Base-by-base conservation (phyloP, 139 green algal species). In the Chlamydomonas incerta region DNA sequence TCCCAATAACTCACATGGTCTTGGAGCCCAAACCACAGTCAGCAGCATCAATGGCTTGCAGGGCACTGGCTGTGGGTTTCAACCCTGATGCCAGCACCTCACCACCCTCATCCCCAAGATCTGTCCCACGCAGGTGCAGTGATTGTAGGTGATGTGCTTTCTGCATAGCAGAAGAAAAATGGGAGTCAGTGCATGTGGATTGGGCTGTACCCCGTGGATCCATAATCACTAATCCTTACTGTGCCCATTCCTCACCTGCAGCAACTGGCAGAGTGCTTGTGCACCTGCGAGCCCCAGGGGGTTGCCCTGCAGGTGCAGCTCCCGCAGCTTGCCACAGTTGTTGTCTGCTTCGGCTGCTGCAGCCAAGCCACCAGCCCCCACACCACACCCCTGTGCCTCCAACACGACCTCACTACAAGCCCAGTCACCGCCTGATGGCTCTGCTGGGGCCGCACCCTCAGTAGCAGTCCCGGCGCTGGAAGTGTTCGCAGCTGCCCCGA, bases 301-400 rank as follows among this genome's bases (percentile, higher is more conserved):
- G 82, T 88, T 88, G 57, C 71, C 72, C 28, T 77, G 65, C 82
- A 88, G 60, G 21, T 79, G 58, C 0, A 88, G 58, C 46, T 62
- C 52, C 50, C 23, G 18, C 60, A 88, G 62, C 37, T 58, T 50
- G 34, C n/a, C 58, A 41, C 70, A 60, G 70, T 41, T 67, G 50
- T 66, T 58, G 0, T 8, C 41, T 50, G 75, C 52, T 9, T 71
- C 24, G 10, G 82, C 70, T 26, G 82, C 24, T 6, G 60, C 37
- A 4, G 28, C 57, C 13, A 77, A 9, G 15, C 82, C 82, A 24
- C 35, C 62, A 29, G 58, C 60, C 11, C 33, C 58, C 15, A 88
- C n/a, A 34, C 35, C 31, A 8, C 74, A 72, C 20, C 58, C 74
- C 57, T 72, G 57, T 24, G 72, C 28, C 74, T 82, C 74, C 33